These are phyloP conservation scores for Chrysoporthe cubensis DNA, from an alignment of 2,329 filamentous ascomycete genomes.

Conservation along the genomic window DNA sequence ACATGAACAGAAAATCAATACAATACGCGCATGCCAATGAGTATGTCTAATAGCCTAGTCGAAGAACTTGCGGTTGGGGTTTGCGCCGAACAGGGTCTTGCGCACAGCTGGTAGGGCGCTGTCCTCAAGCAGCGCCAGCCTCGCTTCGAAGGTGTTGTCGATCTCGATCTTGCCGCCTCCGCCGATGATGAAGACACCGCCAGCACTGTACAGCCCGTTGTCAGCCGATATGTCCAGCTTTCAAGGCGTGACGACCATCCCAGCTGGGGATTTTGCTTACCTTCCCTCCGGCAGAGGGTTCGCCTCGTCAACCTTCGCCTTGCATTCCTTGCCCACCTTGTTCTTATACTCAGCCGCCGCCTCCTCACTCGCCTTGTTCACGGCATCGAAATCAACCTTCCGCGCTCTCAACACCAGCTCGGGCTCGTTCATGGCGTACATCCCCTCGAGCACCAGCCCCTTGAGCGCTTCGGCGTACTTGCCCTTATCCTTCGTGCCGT, in stretches of 20 bases:
- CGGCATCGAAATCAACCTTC: constrained; percentile 75
- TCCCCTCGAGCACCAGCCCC: constrained; percentile 83
- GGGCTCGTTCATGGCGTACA: constrained; percentile 84
- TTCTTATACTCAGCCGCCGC: constrained; percentile 86
- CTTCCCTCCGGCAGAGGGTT: constrained; percentile 79
- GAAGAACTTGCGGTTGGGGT: constrained; percentile 93
- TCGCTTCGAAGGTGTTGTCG: constrained; percentile 96
- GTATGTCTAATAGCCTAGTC: constrained; percentile 60
- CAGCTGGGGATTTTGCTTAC: constrained; percentile 57
- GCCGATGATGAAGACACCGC: constrained; percentile 80
- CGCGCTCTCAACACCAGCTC: constrained; percentile 75
- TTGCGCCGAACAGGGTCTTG: constrained; percentile 88
- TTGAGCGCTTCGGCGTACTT: constrained; percentile 80
- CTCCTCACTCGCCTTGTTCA: constrained; percentile 77
- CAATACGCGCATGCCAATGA: constrained; percentile 17
- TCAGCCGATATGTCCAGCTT: constrained; percentile 11
- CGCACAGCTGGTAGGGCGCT: constrained; percentile 84
- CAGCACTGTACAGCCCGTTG: constrained; percentile 62
- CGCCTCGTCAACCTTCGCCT: constrained; percentile 75
- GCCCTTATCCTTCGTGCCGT: constrained; percentile 66
- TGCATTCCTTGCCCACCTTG: constrained; percentile 69
- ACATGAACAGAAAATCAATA: constrained; percentile 17
- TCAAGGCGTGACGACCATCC: background rate
- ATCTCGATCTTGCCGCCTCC: constrained; percentile 93
- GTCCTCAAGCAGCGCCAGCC: constrained; percentile 81